These are phyloP conservation scores for Fagopyrum tataricum DNA, from an alignment of 148 eudicot species.

Conservation along the genomic window DNA sequence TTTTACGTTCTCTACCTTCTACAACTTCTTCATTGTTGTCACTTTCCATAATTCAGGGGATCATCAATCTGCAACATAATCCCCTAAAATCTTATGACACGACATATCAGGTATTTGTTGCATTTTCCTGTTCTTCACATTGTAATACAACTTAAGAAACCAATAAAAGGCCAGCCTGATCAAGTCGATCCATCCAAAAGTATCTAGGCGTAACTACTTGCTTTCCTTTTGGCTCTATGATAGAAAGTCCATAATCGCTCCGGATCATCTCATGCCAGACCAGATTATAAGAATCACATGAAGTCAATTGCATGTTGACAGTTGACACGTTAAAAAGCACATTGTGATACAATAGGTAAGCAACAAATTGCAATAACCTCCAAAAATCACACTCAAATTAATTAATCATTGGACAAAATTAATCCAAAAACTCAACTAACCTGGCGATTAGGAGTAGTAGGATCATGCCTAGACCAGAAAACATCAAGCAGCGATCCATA, in stretches of 20 bases:
- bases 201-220: background rate
- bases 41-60: background rate
- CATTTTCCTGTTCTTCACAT: background rate
- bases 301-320: background rate
- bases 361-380: background rate
- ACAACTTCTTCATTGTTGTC: background rate
- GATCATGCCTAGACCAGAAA: constrained; percentile 14
- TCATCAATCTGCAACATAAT: background rate
- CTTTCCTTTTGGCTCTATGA: background rate
- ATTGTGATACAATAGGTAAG: background rate
- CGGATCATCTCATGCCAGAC: background rate
- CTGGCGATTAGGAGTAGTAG: constrained; percentile 11
- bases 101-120: background rate
- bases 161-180: background rate
- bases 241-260: background rate
- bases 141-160: background rate
- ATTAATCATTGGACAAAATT: background rate
- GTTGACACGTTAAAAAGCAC: background rate
- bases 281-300: background rate
- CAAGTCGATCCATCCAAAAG: background rate
- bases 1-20: background rate
- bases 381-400: background rate
- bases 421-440: background rate
- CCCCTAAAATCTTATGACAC: background rate
- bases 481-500: background rate